Evolutionary conservation across 805 yeast genomes (phyloP).

Genomic region (Yarrowia porcina): DNA sequence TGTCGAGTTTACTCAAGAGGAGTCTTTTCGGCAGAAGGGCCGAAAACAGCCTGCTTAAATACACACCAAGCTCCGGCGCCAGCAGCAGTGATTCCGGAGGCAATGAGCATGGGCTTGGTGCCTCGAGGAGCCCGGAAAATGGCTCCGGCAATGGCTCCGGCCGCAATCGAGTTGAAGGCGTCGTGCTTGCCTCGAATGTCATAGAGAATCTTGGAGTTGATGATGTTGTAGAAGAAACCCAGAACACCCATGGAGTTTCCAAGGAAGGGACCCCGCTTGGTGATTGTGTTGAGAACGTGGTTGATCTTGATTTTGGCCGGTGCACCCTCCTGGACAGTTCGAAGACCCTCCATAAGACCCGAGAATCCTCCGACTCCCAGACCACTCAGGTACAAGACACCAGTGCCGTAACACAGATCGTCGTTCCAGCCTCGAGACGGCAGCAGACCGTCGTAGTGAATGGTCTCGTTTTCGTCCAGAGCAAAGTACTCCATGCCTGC

Average conservation of each 20-base stretch:
- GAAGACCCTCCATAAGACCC: slow-evolving; percentile 84
- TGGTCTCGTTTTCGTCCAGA: slow-evolving; percentile 74
- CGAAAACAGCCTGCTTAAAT: slow-evolving; percentile 46
- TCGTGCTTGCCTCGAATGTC: slow-evolving; percentile 82
- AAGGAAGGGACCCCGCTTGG: slow-evolving; percentile 92
- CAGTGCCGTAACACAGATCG: slow-evolving; percentile 96
- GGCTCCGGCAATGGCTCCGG: slow-evolving; percentile 93
- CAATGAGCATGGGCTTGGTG: slow-evolving; percentile 78
- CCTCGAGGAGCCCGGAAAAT: slow-evolving; percentile 84
- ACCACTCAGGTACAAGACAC: slow-evolving; percentile 80
- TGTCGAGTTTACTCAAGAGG: slow-evolving; percentile 23
- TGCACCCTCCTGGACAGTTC: slow-evolving; percentile 68
- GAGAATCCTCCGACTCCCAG: slow-evolving; percentile 85
- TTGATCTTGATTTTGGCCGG: slow-evolving; percentile 81
- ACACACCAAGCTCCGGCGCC: slow-evolving; percentile 95
- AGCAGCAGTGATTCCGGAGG: slow-evolving; percentile 79
- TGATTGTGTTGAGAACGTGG: slow-evolving; percentile 85
- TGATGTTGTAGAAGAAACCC: slow-evolving; percentile 81
- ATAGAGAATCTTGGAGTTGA: slow-evolving; percentile 74
- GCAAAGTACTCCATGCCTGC: slow-evolving; percentile 87
- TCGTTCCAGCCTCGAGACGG: slow-evolving; percentile 98
- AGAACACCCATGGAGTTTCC: slow-evolving; percentile 95
- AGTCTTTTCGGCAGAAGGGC: neutral
- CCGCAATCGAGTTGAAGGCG: slow-evolving; percentile 71
- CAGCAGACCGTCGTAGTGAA: slow-evolving; percentile 77